phyloP scores from a whole-genome alignment of 805 yeast genomes.

The Suhomyces vadensis region DNA sequence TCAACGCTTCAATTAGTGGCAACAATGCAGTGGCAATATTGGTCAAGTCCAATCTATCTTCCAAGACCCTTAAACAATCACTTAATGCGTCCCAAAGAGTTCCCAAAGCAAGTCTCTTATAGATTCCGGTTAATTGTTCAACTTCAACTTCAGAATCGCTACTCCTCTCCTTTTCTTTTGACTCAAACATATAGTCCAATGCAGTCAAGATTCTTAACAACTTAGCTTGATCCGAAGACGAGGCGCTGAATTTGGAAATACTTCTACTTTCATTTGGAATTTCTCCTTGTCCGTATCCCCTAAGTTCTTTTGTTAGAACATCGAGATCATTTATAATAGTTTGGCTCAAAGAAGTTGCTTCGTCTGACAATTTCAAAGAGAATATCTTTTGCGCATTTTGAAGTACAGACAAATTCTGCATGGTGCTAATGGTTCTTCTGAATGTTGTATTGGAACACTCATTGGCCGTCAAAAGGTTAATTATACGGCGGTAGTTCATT shows the following conservation, averaged over 20 bases:
- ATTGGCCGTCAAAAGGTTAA: constrained; percentile 69
- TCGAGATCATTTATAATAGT: constrained; percentile 56
- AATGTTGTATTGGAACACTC: constrained; percentile 85
- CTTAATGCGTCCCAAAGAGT: constrained; percentile 83
- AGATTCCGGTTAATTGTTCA: constrained; percentile 55
- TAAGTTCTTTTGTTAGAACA: constrained; percentile 47
- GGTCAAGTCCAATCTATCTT: constrained; percentile 51
- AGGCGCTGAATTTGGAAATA: constrained; percentile 68
- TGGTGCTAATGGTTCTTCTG: constrained; percentile 76
- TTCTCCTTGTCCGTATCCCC: constrained; percentile 19
- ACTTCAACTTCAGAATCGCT: constrained; percentile 15
- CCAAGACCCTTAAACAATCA: constrained; percentile 65
- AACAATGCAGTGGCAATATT: constrained; percentile 73
- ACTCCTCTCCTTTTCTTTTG: constrained; percentile 28
- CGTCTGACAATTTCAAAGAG: constrained; percentile 63
- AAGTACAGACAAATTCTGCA: constrained; percentile 70
- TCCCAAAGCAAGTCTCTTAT: constrained; percentile 68
- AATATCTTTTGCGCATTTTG: constrained; percentile 63
- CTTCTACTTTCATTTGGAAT: constrained; percentile 50
- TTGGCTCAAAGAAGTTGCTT: constrained; percentile 61
- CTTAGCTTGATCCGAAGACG: constrained; percentile 86
- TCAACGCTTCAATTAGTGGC: constrained; percentile 86
- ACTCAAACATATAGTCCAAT: constrained; percentile 73
- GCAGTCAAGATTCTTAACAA: constrained; percentile 85
- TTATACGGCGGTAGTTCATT: constrained; percentile 58